phyloP scores from a whole-genome alignment of 2,329 filamentous ascomycete genomes.

The Tolypocladium tropicale region DNA sequence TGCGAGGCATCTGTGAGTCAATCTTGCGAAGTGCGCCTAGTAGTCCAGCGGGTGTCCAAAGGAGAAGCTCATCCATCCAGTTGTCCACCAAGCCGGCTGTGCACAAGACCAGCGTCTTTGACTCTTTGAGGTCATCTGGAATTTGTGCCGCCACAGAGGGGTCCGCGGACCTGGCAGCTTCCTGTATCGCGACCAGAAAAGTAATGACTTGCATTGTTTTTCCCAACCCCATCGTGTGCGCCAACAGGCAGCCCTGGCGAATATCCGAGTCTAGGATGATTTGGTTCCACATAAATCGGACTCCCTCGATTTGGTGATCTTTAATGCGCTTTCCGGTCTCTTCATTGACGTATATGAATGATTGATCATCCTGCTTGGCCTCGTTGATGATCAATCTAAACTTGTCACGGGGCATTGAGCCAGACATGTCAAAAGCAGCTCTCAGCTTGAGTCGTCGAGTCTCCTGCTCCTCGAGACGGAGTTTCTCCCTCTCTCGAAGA shows the following conservation, averaged over 20 bases:
- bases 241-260: slow-evolving; percentile 67
- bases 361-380: slow-evolving; percentile 48
- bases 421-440: slow-evolving; percentile 32
- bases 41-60: slow-evolving; percentile 51
- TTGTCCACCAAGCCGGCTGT: slow-evolving; percentile 69
- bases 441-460: slow-evolving; percentile 37
- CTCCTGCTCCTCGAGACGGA: slow-evolving; percentile 44
- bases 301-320: slow-evolving; percentile 68
- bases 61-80: slow-evolving; percentile 67
- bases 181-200: slow-evolving; percentile 63
- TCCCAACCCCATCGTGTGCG: slow-evolving; percentile 85
- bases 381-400: slow-evolving; percentile 55
- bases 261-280: slow-evolving; percentile 50
- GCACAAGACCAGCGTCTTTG: slow-evolving; percentile 63
- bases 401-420: slow-evolving; percentile 31
- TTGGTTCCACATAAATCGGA: slow-evolving; percentile 85
- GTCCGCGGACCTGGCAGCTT: slow-evolving; percentile 52
- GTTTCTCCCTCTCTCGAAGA: slow-evolving; percentile 43
- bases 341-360: slow-evolving; percentile 53
- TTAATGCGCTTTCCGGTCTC: slow-evolving; percentile 59
- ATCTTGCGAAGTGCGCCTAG: slow-evolving; percentile 49
- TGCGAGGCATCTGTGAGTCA: slow-evolving; percentile 25
- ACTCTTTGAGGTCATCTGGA: slow-evolving; percentile 50
- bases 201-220: slow-evolving; percentile 91
- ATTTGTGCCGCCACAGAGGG: slow-evolving; percentile 52